A percentile compares a stretch with the other conserved stretches of the same genome.
Evolutionary conservation across 208 protist species (phyloP).

Genomic region (Acanthamoeba royreba): DNA sequence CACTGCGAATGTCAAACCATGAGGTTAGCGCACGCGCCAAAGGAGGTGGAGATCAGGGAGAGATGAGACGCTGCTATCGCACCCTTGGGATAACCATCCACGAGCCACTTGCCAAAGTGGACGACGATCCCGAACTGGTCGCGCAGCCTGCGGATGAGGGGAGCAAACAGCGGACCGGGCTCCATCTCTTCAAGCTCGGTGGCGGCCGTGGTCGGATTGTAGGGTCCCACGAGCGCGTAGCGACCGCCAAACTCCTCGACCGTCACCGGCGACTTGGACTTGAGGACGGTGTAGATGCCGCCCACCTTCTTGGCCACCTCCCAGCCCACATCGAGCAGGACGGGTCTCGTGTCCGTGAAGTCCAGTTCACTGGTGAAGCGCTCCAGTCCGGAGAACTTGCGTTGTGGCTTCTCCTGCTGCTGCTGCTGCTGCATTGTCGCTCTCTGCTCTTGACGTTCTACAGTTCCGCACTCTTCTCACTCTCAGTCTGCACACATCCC

Average conservation of each 20-base stretch:
- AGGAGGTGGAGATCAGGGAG: not conserved
- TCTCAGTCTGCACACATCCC: too few relatives aligned
- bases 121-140: constrained; percentile 62
- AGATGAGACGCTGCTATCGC: not conserved
- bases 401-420: too few relatives aligned
- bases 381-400: not conserved
- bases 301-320: constrained; percentile 78
- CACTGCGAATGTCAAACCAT: not conserved
- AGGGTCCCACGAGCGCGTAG: constrained; percentile 67
- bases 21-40: not conserved
- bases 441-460: too few relatives aligned
- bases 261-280: constrained; percentile 70
- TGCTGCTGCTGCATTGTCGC: too few relatives aligned
- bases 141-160: constrained; percentile 47
- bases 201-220: constrained; percentile 53
- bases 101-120: constrained; percentile 78
- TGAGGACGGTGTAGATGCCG: constrained; percentile 83
- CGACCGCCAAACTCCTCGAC: constrained; percentile 58
- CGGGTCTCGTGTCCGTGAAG: not conserved
- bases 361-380: not conserved
- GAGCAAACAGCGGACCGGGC: constrained; percentile 36
- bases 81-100: constrained; percentile 65
- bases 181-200: constrained; percentile 70
- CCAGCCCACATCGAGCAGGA: constrained; percentile 68
- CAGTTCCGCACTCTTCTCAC: too few relatives aligned